Evolutionary conservation across 352 stramenopile species (phyloP).

Genomic region (Globisporangium spiculum): DNA sequence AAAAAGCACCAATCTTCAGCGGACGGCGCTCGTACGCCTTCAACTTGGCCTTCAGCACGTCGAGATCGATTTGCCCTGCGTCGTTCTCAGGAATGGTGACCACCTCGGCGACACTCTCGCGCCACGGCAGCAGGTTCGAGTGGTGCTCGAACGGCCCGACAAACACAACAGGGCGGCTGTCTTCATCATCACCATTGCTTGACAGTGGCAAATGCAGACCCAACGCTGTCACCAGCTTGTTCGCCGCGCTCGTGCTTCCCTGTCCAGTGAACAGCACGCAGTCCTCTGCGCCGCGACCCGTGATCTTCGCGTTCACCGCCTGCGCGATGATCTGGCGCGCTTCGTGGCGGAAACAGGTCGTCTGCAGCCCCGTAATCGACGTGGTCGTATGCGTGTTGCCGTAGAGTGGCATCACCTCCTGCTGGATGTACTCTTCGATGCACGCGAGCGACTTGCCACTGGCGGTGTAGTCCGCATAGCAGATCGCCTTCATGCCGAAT

Average conservation of each 20-base stretch:
- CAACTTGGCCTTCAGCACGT: constrained; percentile 50
- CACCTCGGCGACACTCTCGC: constrained; percentile 89
- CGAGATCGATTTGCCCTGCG: constrained; percentile 40
- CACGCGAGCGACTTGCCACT: constrained; percentile 83
- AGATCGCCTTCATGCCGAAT: constrained; percentile 73
- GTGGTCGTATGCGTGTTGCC: constrained; percentile 97
- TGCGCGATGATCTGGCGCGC: constrained; percentile 94
- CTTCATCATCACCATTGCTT: background rate
- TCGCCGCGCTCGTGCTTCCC: constrained; percentile 81
- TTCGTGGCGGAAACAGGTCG: constrained; percentile 95
- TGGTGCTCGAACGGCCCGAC: constrained; percentile 96
- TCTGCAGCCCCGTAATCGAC: constrained; percentile 77
- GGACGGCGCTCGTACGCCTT: constrained; percentile 44
- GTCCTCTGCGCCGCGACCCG: constrained; percentile 89
- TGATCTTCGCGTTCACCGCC: constrained; percentile 87
- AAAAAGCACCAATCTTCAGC: constrained; percentile 89
- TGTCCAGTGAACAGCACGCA: constrained; percentile 94
- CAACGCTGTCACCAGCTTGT: constrained; percentile 73
- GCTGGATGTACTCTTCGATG: constrained; percentile 89
- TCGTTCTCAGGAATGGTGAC: constrained; percentile 67
- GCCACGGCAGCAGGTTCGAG: constrained; percentile 96
- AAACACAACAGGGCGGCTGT: constrained; percentile 82
- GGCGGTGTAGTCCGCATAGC: constrained; percentile 96
- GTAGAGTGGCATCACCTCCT: constrained; percentile 92
- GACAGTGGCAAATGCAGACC: constrained; percentile 25